Base-by-base conservation (phyloP, 805 yeast species). In the Candida parachauliodes region DNA sequence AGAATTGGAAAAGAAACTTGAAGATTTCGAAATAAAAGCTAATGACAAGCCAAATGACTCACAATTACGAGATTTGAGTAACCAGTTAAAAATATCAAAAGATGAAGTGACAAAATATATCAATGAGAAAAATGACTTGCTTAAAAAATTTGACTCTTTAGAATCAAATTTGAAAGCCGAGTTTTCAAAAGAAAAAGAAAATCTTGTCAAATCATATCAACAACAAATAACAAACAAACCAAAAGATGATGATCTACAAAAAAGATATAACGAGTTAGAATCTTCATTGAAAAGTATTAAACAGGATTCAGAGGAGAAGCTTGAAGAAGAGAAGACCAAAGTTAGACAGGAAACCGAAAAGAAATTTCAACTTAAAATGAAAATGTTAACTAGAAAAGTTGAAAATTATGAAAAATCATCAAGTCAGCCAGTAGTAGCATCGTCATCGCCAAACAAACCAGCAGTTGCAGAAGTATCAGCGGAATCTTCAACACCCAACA, bases 291-390 rank as follows among this genome's bases (percentile, higher is more conserved):
- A 27, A 28, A 34, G 28, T 10, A 21, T 14, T 5, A 25, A 28
- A 21, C 32, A 27, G 20, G 53, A 51, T 8, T 56, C 55, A 28
- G 50, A 48, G 17, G 27, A 32, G 18, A 43, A 44, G 31, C 37
- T 54, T 25, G 46, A 46, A 15, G 43, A 45, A 16, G 62, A 54
- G 29, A 59, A 56, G 37, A 68, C 64, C 22, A 72, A 67, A 32
- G 69, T 74, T 2, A 61, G 75, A 34, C 62, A 65, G 37, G 73
- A 75, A 18, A 72, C 76, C 29, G 74, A 75, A 34, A 75, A 77
- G 51, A 79, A 79, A 49, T 72, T 70, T 33, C 82, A 75, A 42
- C 72, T 83, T 55, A 74, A 79, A 47, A 69, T 72, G 40, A 74
- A 70, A 41, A 71, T 82, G 55, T 62, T 77, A 47, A 72, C 70